Base-by-base conservation (phyloP, 148 eudicot species). In the Amaranthus hypochondriacus region DNA sequence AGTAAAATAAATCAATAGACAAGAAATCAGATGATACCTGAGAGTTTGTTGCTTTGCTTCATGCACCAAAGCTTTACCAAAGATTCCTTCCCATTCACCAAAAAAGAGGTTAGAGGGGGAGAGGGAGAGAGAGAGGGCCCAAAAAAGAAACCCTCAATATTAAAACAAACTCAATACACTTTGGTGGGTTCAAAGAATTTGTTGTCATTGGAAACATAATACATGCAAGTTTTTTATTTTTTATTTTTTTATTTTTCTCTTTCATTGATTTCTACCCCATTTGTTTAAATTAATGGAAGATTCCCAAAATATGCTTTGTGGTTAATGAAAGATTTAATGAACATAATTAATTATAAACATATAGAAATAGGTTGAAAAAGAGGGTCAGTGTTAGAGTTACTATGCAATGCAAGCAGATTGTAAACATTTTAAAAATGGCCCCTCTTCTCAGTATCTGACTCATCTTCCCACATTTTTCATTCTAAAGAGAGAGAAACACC, bases 271-370 rank as follows among this genome's bases (percentile, higher is more conserved):
- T 44, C 9, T 9, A 5, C 6, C 6, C 3, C 68, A 55, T 42
- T 56, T 55, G 49, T 54, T 70, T 70, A 70, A 70, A 3, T 4
- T 70, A 70, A 70, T 62, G 55, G 69, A 74, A 74, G 70, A 63
- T 64, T 54, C 77, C 77, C 77, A 18, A 74, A 65, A 74, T 53
- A 74, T 74, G 77, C 77, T 74, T 74, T 59, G 70, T 65, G 64
- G 70, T 75, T 75, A 67, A 75, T 75, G 66, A 75, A 28, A 75
- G 72, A 66, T 28, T 74, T 64, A 13, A 67, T 46, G 66, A 58
- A 18, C 42, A 9, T 55, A 12, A 65, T 48, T 65, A 48, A 74
- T 66, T 13, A 21, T 59, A 52, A 49, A 65, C 3, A 46, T 28
- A 28, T 28, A 28, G 39, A 28, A 28, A 44, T 14, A 66, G 77